Conservation (phyloP, 139 green algal species). For the Zygnema circumcarinatum region DNA sequence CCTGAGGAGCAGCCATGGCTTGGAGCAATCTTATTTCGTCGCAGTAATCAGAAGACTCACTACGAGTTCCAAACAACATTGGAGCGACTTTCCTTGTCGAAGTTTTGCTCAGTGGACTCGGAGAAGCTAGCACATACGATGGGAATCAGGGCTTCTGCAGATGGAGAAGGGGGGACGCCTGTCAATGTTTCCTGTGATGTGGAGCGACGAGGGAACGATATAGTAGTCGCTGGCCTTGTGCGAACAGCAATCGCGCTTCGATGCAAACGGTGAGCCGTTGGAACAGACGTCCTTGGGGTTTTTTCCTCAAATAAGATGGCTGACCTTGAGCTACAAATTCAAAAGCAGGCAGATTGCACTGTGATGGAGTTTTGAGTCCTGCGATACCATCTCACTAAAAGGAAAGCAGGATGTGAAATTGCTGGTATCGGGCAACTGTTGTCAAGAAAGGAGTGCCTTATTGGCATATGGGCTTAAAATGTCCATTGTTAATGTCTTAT, state of each 20-base stretch:
- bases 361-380: no score
- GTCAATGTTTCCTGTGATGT: conserved; percentile 29
- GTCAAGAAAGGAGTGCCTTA: no score
- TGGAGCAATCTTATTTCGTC: conserved; percentile 30
- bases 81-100: conserved; percentile 36
- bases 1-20: conserved; percentile 40
- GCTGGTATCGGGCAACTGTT: no score
- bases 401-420: no score
- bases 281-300: neutral
- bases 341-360: no score
- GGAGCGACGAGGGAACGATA: neutral
- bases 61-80: conserved; percentile 41
- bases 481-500: neutral
- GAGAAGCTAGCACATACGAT: neutral
- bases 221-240: conserved; percentile 32
- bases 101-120: conserved; percentile 35
- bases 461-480: no score
- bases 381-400: no score
- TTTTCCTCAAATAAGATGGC: neutral
- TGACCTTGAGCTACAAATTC: no score
- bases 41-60: conserved; percentile 7
- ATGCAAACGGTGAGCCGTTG: conserved; percentile 43
- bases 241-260: conserved; percentile 28
- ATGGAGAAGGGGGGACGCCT: neutral
- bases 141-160: neutral